Base-by-base conservation (phyloP, 176 grass and related monocot genomes). In the Eragrostis nindensis region DNA sequence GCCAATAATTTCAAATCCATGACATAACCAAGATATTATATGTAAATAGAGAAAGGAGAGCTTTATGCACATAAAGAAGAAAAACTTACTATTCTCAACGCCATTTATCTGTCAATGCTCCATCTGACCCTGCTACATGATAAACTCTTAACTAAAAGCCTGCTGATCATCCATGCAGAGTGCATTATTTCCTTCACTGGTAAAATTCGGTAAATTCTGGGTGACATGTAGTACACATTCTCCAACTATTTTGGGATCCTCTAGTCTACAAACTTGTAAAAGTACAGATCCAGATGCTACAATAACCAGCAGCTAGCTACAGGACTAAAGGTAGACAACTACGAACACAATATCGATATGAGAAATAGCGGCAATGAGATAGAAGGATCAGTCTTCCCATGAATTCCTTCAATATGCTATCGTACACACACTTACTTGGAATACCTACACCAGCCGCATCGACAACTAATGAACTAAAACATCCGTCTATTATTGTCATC, bases 391-490 rank as follows among this genome's bases (percentile, higher is more conserved):
- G 29, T 60, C 39, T n/a, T n/a, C n/a, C 47, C 24, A 73, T 59
- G 80, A 73, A 82, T 59, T 78, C 57, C 88, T 81, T 80, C 75
- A 91, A 72, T 36, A 79, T 82, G 62, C 47, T 80, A 82, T 59
- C 73, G 80, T 61, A 79, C 76, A 74, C 83, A 60, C 50, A 89
- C 26, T 66, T 85, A 64, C 71, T 80, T 18, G 69, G 68, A 71
- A 86, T 83, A 62, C 88, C 66, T 71, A 66, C 39, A 73, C 73
- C 72, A 78, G 77, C 36, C 70, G 66, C 64, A 88, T 59, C 32
- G 32, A 67, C 14, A 68, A 72, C 79, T n/a, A n/a, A n/a, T n/a
- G n/a, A n/a, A n/a, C n/a, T 96, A 92, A 72, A 91, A 91, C 83
- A 95, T 74, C 32, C 80, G 39, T 69, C 86, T 80, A 73, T 77